Base-by-base conservation (phyloP, 768 basidiomycete species). In the Panaeolus cyanescens region DNA sequence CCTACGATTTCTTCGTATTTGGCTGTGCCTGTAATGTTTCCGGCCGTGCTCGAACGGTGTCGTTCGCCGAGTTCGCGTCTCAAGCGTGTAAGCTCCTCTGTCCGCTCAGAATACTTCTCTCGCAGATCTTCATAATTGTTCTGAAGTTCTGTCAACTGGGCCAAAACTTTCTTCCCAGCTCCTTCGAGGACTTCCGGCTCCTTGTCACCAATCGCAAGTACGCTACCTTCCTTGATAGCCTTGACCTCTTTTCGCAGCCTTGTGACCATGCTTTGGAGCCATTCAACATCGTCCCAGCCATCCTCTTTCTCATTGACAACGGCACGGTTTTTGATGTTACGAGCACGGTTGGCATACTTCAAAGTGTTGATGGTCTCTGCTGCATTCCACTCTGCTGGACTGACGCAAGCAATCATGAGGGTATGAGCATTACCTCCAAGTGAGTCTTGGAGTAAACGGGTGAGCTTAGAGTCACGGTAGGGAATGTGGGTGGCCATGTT, bases 381-480 rank as follows among this genome's bases (percentile, higher is more conserved):
- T 2, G 91, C 84, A 73, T 99, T 99, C 87, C 88, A 96, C 75
- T 99, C 97, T 1, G 94, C 93, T 13, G 94, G 91, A 67, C 94
- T 96, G 63, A 97, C 93, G 72, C 96, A 99, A 17, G 97, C 97
- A 64, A 99, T 94, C 97, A 99, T 99, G 67, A 98, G 88, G 10
- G 97, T 99, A 68, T 96, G 92, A 1, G 96, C 91, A 75, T 99
- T 99, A 45, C 97, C 97, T 34, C 97, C 97, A 10, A 99, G 85
- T 9, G 95, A 96, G 73, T 98, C 96, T 88, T 97, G 95, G 3
- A 97, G 80, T 50, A 97, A 85, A 34, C 96, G 91, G 4, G 96
- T 99, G 68, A 99, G 90, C 74, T 99, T 99, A 12, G 96, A 98
- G 76, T 99, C 97, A 55, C 97, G 94, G 74, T 99, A 99, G 10